Conservation (phyloP, 2,329 filamentous ascomycete species). For the Diaporthe vaccinii region DNA sequence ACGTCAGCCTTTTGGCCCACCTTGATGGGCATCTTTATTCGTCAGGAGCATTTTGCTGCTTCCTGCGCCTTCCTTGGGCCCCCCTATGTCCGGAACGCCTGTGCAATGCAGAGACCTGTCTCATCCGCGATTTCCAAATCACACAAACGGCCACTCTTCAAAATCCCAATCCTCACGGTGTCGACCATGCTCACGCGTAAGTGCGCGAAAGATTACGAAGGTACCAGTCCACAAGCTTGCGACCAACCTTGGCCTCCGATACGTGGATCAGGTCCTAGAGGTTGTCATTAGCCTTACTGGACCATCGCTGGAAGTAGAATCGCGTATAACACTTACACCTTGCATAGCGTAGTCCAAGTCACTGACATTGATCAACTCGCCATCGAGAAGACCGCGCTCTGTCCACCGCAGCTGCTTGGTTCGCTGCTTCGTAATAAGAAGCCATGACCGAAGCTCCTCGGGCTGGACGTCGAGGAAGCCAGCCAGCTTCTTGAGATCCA, state of each 20-base stretch:
- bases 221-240: conserved; percentile 99
- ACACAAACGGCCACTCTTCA: conserved; percentile 35
- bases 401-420: conserved; percentile 96
- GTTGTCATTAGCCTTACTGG: conserved; percentile 45
- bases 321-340: conserved; percentile 73
- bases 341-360: conserved; percentile 98
- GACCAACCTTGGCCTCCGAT: conserved; percentile 97
- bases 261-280: conserved; percentile 94
- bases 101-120: conserved; percentile 54
- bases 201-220: conserved; percentile 95
- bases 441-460: conserved; percentile 94
- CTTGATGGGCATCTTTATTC: conserved; percentile 8
- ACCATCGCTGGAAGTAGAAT: conserved; percentile 12
- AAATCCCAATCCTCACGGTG: conserved; percentile 23
- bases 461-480: conserved; percentile 97
- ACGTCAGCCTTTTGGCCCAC: conserved; percentile 17
- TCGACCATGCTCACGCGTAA: conserved; percentile 72
- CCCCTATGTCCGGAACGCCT: conserved; percentile 51
- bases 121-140: conserved; percentile 45
- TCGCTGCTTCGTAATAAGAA: conserved; percentile 98
- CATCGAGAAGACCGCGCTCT: conserved; percentile 90
- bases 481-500: conserved; percentile 98
- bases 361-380: conserved; percentile 91
- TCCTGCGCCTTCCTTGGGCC: conserved; percentile 23
- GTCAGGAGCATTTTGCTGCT: conserved; percentile 27